Conservation (phyloP, 257 asterid species). For the Solanum infundibuliforme region DNA sequence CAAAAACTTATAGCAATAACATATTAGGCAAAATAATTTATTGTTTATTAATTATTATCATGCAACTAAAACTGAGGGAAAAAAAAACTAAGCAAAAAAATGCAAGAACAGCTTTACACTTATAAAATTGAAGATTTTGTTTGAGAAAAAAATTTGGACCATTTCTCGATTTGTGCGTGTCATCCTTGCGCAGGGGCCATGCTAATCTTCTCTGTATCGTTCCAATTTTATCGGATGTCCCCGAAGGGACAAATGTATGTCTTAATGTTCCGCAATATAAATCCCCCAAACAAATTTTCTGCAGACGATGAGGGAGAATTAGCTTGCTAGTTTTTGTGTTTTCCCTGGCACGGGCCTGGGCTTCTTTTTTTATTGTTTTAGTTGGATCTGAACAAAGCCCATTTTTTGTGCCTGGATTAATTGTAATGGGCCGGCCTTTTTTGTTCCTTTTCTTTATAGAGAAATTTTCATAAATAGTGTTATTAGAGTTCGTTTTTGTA, state of each 20-base stretch:
- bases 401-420: not conserved
- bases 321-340: no score
- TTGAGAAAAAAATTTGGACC: not conserved
- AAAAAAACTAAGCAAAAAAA: not conserved
- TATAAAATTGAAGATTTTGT: no score
- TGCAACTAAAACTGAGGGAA: no score
- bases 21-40: not conserved
- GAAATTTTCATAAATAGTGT: no score
- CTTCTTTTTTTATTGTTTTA: no score
- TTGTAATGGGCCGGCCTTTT: not conserved
- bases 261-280: not conserved
- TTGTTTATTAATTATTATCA: no score
- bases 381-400: not conserved
- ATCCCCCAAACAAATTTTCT: not conserved
- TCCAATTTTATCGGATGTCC: constrained; percentile 18
- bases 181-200: constrained; percentile 32
- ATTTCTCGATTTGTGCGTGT: constrained; percentile 29
- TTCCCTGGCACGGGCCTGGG: not conserved
- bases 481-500: not conserved
- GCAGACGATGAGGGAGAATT: not conserved
- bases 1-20: not conserved
- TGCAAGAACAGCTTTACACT: no score
- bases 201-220: constrained; percentile 34
- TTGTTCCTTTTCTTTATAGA: no score
- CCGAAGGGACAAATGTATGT: not conserved